phyloP scores from a whole-genome alignment of 73 alveolate genomes.

The Symbiodinium natans region DNA sequence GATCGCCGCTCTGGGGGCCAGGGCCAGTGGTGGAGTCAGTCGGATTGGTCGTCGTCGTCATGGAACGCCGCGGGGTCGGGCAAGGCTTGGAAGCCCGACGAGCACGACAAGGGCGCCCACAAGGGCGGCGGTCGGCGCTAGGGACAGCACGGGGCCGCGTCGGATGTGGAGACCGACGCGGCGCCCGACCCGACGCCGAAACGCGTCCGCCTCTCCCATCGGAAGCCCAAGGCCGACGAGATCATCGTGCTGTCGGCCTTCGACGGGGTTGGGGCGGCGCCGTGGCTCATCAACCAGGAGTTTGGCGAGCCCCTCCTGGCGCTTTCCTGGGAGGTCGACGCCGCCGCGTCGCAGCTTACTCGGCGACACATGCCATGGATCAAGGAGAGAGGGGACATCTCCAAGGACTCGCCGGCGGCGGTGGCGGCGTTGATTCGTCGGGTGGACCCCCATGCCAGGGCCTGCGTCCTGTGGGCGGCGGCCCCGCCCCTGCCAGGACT shows the following conservation, averaged over 20 bases:
- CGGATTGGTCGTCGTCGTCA: not conserved
- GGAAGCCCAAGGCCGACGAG: not conserved
- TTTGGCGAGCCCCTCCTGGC: too few relatives aligned
- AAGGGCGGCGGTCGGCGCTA: not conserved
- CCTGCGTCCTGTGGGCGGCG: not conserved
- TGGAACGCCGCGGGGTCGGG: too few relatives aligned
- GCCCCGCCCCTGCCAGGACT: not conserved
- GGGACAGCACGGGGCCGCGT: constrained; percentile 8
- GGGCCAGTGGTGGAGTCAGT: not conserved
- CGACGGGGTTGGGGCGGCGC: not conserved
- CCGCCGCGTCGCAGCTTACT: not conserved
- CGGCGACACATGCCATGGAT: not conserved
- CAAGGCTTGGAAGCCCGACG: not conserved
- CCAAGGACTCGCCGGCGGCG: not conserved
- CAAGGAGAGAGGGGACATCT: not conserved
- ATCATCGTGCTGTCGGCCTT: not conserved
- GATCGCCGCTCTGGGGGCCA: not conserved
- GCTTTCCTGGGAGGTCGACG: not conserved
- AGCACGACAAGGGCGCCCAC: not conserved
- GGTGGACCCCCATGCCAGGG: not conserved
- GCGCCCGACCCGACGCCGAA: not conserved
- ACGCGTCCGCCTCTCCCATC: not conserved
- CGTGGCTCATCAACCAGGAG: not conserved
- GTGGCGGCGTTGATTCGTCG: not conserved
- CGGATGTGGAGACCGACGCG: not conserved